Base-by-base conservation (phyloP, 495 filamentous ascomycete species). In the Xylaria flabelliformis region DNA sequence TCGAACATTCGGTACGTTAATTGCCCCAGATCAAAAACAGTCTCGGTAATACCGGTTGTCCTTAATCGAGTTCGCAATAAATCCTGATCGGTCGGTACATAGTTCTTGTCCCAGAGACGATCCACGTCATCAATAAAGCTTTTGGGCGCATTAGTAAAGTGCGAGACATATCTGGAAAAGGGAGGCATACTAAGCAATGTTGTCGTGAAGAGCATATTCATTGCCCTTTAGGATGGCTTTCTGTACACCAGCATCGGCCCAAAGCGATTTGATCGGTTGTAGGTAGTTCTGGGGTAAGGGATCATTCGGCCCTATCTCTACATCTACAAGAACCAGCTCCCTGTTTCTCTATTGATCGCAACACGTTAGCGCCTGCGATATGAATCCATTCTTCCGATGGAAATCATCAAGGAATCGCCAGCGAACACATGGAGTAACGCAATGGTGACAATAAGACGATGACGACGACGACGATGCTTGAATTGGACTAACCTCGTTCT, bases 1-100 rank as follows among this genome's bases (percentile, higher is more conserved):
- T 99, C 96, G 84, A 98, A 98, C 96, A 99, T 99, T 64, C 94
- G 91, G 81, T 98, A 99, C 74, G 95, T 98, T 80, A 98, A 89
- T 74, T 95, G 90, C 36, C 95, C 95, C 29, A 98, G 87, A 80
- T 97, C 95, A 82, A 99, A 99, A 71, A 97, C 85, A 0, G 96
- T 98, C 81, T 99, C 96, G 48, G 94, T 99, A 73, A 99, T 99
- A 76, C 96, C 96, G 9, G 96, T 98, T 21, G 95, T 98, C 74
- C 95, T 89, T 80, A 98, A 83, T 76, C 96, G 90, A 39, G 96
- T 97, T 63, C 96, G 93, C 41, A 99, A 87, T 72, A 99, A 91
- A 82, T 99, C 96, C 82, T 99, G 96, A 77, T 99, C 95, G 75
- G 92, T 94, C n/a, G 96, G 96, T 61, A 97, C 85, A 83, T 96